Conservation (phyloP, 1,284 basidiomycete species). For the Malassezia brasiliensis region DNA sequence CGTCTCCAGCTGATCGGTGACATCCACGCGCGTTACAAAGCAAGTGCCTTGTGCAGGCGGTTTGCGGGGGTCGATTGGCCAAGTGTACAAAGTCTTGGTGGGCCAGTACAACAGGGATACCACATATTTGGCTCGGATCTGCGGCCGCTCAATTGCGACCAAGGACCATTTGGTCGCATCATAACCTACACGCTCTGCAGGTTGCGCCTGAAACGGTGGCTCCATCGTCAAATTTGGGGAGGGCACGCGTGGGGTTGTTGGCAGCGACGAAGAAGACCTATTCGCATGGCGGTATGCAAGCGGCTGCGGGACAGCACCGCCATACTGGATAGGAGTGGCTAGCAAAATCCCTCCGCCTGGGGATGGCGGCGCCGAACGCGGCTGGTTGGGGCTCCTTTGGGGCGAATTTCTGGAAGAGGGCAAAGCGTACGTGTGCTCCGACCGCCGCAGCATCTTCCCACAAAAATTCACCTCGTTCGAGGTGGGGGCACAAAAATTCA, state of each 20-base stretch:
- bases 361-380: not conserved
- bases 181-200: not conserved
- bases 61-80: slow-evolving; percentile 12
- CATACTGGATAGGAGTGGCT: not conserved
- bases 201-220: not conserved
- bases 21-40: slow-evolving; percentile 1
- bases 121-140: slow-evolving; percentile 5
- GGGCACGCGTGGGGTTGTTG: not conserved
- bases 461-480: not conserved
- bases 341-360: not conserved
- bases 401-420: not conserved
- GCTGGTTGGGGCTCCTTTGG: not conserved
- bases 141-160: slow-evolving; percentile 6
- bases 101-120: slow-evolving; percentile 10
- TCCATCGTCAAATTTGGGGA: not conserved
- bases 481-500: too few relatives aligned
- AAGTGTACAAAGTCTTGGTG: slow-evolving; percentile 8
- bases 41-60: slow-evolving; percentile 2
- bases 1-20: not conserved
- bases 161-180: slow-evolving; percentile 9
- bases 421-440: slow-evolving; percentile 11
- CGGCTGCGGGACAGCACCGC: not conserved
- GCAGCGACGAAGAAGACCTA: not conserved
- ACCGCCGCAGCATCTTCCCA: slow-evolving; percentile 1
- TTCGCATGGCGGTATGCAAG: not conserved